A percentile compares a stretch with the other conserved stretches of the same genome.
Evolutionary conservation across 2,329 filamentous ascomycete species (phyloP).

Genomic region (Emergomyces orientalis): DNA sequence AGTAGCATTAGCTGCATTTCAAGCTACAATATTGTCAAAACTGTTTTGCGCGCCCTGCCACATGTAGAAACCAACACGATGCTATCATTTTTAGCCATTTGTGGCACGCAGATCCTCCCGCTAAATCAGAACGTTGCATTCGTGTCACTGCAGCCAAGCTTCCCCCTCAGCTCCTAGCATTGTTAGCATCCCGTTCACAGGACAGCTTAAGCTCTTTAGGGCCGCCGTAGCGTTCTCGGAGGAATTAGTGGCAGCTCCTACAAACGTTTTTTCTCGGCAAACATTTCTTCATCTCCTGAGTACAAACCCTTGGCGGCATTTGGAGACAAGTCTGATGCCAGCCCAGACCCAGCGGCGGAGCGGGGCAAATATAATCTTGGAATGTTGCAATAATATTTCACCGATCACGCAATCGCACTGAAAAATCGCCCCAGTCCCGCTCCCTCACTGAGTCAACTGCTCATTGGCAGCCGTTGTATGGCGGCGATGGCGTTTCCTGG

Average conservation of each 20-base stretch:
- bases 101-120: background rate
- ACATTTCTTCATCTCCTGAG: background rate
- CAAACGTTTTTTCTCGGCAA: background rate
- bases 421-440: background rate
- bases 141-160: background rate
- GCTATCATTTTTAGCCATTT: background rate
- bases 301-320: background rate
- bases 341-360: too few species aligned
- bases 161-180: background rate
- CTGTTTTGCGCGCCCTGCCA: too few species aligned
- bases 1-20: too few species aligned
- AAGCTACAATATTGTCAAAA: too few species aligned
- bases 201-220: background rate
- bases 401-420: background rate
- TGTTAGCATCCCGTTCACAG: background rate
- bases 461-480: background rate
- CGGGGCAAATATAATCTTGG: too few species aligned
- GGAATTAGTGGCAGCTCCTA: background rate
- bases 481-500: background rate
- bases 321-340: too few species aligned
- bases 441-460: background rate
- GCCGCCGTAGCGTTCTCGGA: background rate
- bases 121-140: background rate
- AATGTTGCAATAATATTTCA: background rate
- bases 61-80: too few species aligned